phyloP scores from a whole-genome alignment of 2,329 filamentous ascomycete genomes.

The Pseudopithomyces maydicus region DNA sequence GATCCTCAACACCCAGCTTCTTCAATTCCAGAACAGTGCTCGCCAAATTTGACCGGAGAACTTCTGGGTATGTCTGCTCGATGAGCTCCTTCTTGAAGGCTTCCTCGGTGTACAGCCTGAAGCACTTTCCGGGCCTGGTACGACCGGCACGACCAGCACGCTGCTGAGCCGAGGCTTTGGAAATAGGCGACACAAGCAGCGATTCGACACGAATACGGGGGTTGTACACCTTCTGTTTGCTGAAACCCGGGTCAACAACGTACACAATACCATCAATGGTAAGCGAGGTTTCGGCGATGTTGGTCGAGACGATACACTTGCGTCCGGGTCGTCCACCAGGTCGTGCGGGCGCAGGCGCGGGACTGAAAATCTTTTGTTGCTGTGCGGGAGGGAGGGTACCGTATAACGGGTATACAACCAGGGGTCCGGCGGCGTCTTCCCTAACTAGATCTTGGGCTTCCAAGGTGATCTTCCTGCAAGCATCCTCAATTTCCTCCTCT shows the following conservation, averaged over 20 bases:
- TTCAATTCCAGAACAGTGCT: conserved; percentile 96
- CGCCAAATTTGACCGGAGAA: conserved; percentile 90
- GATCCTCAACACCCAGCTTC: conserved; percentile 92
- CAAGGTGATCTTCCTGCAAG: conserved; percentile 85
- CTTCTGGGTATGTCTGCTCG: conserved; percentile 95
- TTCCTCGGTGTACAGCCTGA: conserved; percentile 91
- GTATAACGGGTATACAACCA: conserved; percentile 92
- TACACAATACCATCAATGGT: conserved; percentile 99
- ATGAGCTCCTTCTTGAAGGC: conserved; percentile 99
- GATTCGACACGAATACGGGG: conserved; percentile 96
- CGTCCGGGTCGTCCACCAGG: conserved; percentile 84
- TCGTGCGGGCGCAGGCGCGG: conserved; percentile 74
- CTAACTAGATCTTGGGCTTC: conserved; percentile 91
- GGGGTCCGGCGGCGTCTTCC: conserved; percentile 87
- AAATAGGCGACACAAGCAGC: conserved; percentile 95
- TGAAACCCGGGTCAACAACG: conserved; percentile 98
- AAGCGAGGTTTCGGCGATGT: conserved; percentile 96
- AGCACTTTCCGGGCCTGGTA: conserved; percentile 98
- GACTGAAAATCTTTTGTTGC: conserved; percentile 94
- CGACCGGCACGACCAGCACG: conserved; percentile 98
- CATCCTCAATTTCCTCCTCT: conserved; percentile 98
- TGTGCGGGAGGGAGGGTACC: conserved; percentile 89
- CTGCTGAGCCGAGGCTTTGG: conserved; percentile 95
- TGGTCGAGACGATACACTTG: conserved; percentile 93
- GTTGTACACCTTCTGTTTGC: conserved; percentile 99